Base-by-base conservation (phyloP, 345 rosid species). In the Nephelium lappaceum region DNA sequence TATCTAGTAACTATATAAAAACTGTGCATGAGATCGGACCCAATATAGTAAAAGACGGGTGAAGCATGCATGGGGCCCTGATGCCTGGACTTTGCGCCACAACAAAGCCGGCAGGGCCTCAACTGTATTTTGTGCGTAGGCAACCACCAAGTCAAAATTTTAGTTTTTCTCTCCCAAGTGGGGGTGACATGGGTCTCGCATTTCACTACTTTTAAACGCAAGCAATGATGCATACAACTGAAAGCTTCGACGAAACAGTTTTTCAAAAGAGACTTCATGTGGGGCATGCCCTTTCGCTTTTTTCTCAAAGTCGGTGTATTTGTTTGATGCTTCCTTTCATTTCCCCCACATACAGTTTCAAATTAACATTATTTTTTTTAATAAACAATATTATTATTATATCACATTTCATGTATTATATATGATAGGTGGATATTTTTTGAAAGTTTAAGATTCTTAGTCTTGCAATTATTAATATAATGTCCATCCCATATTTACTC, bases 141-240 rank as follows among this genome's bases (percentile, higher is more conserved):
- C 70, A 39, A 68, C 77, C 79, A 69, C 77, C 78, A 38, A 41
- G 81, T 80, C 84, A 31, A 84, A 83, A 77, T 63, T 65, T 42
- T 5, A 77, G 77, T 43, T 27, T 19, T 8, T 60, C n/a, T 51
- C 75, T 11, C 71, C 64, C 14, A 74, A 69, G 74, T 79, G 83
- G 84, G 86, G 77, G 45, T 55, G 81, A 71, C 75, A 67, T 53
- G 80, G 85, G 78, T 64, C 77, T 65, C 63, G 72, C n/a, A 39
- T 69, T 79, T 80, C 83, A 8, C 82, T 18, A 66, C 67, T 79
- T 85, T 82, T 72, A 84, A 84, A 82, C 86, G 86, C 85, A 81
- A 84, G 77, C 84, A 70, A 81, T 82, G 85, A 84, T 88, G 79
- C 73, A 21, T 8, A 27, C 61, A 6, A n/a, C 23, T 61, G 78